Percentiles rank a stretch among this genome's conserved stretches.
Conservation (phyloP, 2,329 filamentous ascomycete species). For the Zasmidium cellare region DNA sequence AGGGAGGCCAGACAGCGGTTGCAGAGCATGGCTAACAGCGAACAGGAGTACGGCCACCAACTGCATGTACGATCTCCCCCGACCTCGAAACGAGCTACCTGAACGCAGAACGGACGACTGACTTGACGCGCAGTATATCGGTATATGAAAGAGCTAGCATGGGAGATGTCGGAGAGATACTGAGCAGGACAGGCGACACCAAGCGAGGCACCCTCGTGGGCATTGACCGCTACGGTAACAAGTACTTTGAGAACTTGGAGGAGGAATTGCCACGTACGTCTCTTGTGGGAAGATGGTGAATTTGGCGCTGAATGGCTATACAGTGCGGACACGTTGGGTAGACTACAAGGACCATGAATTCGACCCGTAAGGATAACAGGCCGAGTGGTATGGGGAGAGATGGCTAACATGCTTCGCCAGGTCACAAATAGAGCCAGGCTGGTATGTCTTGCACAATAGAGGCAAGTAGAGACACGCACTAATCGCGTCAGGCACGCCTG, state of each 20-base stretch:
- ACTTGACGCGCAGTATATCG: constrained; percentile 27
- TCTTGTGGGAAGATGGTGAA: background rate
- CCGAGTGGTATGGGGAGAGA: background rate
- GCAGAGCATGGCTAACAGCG: constrained; percentile 32
- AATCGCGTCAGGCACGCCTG: constrained; percentile 72
- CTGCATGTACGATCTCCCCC: constrained; percentile 69
- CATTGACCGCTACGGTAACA: constrained; percentile 90
- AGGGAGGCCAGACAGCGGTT: constrained; percentile 12
- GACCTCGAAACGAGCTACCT: constrained; percentile 9
- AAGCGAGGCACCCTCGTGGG: constrained; percentile 87
- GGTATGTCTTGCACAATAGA: constrained; percentile 48
- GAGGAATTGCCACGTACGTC: constrained; percentile 88
- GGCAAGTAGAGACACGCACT: background rate
- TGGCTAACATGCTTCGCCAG: constrained; percentile 49
- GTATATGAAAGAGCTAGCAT: background rate
- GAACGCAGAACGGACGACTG: constrained; percentile 12
- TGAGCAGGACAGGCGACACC: constrained; percentile 72
- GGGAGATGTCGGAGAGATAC: background rate
- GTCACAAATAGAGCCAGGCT: constrained; percentile 88
- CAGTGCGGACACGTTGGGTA: constrained; percentile 95
- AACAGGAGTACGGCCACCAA: constrained; percentile 85
- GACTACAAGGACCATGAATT: constrained; percentile 90
- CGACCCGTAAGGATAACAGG: constrained; percentile 61
- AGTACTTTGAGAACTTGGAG: constrained; percentile 87
- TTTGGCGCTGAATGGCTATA: constrained; percentile 5